Conservation (phyloP, 176 grass and related monocot species). For the Typha latifolia region DNA sequence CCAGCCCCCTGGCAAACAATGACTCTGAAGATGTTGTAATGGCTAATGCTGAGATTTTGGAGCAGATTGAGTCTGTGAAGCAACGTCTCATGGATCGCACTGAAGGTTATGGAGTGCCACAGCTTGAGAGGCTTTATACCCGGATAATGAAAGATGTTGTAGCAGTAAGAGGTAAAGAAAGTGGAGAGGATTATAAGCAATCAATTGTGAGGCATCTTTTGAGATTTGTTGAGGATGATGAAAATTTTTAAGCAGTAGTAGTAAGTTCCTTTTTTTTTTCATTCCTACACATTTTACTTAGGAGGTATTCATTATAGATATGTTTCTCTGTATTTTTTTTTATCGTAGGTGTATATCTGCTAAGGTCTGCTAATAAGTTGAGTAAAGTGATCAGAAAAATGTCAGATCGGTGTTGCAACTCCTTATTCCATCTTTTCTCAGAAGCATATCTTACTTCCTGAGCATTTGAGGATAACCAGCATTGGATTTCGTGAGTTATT, state of each 20-base stretch:
- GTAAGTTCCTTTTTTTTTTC: conserved; percentile 52
- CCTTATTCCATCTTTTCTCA: no score
- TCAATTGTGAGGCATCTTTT: conserved; percentile 78
- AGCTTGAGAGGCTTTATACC: conserved; percentile 81
- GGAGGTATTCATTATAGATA: neutral
- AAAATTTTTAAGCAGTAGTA: conserved; percentile 60
- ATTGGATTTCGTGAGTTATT: no score
- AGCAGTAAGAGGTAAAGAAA: conserved; percentile 41
- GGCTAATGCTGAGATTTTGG: conserved; percentile 26
- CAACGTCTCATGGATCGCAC: conserved; percentile 57
- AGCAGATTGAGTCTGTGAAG: conserved; percentile 41
- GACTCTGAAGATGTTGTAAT: conserved; percentile 10
- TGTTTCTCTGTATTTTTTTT: conserved; percentile 11
- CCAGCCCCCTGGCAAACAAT: conserved; percentile 28
- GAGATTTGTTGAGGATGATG: conserved; percentile 74
- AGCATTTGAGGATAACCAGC: no score
- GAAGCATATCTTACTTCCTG: no score
- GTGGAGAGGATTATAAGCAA: conserved; percentile 41
- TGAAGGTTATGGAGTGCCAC: conserved; percentile 48
- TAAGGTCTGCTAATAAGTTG: neutral
- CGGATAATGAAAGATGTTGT: conserved; percentile 52
- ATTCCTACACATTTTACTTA: conserved; percentile 2
- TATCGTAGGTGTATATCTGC: neutral
- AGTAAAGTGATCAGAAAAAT: neutral
- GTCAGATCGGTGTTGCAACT: no score